These are phyloP conservation scores for Eucalyptus tenuipes DNA, from an alignment of 345 rosid species.

Conservation along the genomic window DNA sequence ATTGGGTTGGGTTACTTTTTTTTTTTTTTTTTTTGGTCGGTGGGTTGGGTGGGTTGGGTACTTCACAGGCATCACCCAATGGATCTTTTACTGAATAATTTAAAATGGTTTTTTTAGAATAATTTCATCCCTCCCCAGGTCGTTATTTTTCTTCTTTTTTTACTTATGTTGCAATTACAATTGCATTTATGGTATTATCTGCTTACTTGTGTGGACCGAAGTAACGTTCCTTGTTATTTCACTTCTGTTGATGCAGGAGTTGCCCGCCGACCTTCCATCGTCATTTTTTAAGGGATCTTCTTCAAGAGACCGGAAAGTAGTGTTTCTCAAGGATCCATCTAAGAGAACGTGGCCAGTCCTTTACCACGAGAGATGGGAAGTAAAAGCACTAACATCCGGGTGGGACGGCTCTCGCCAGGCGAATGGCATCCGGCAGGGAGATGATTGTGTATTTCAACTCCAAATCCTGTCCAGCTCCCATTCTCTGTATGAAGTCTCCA, in stretches of 20 bases:
- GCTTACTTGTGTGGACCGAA: not conserved
- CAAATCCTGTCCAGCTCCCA: not conserved
- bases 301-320: constrained; percentile 1
- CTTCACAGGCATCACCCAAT: not conserved
- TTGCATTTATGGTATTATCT: not conserved
- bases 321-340: constrained; percentile 14
- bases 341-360: constrained; percentile 18
- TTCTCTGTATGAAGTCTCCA: not conserved
- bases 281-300: not conserved
- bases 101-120: not conserved
- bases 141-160: not conserved
- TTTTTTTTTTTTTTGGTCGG: too few relatives aligned
- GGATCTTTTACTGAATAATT: not conserved
- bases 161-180: not conserved
- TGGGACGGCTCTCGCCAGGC: constrained; percentile 20
- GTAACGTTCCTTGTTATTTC: not conserved
- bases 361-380: constrained; percentile 8
- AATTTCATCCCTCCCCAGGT: not conserved
- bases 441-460: constrained; percentile 5
- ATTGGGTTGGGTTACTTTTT: not conserved
- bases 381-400: too few relatives aligned
- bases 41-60: too few relatives aligned
- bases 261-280: constrained; percentile 8
- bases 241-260: constrained; percentile 3
- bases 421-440: constrained; percentile 11